Base-by-base conservation (phyloP, 345 rosid species). In the Gossypium turneri region DNA sequence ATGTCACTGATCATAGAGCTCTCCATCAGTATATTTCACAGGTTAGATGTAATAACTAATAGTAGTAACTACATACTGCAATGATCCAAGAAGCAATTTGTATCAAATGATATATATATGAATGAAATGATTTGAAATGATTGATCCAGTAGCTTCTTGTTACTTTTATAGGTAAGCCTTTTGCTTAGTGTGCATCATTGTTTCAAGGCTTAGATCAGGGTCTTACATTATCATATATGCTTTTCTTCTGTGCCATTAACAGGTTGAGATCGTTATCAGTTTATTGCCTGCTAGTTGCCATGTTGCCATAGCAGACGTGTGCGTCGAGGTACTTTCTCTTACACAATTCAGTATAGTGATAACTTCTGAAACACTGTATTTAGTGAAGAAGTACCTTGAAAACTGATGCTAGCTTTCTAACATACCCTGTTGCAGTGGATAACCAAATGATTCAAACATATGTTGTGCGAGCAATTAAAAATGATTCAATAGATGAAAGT, bases 221-320 rank as follows among this genome's bases (percentile, higher is more conserved):
- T 58, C 20, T 57, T 22, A 73, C 25, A 17, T 59, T 48, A 22
- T 15, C 60, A 13, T 53, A 34, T 5, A 34, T 10, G 19, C 43
- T 52, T 27, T 43, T 38, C 15, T 67, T 74, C 58, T 43, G 67
- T 65, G 67, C 72, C 67, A 55, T 74, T 29, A 67, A 82, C 91
- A 94, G 97, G 98, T 86, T 79, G 95, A 92, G 73, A 86, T 92
- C 77, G 97, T 90, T 53, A 77, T 94, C 53, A 94, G 98, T 81
- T 86, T 92, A 78, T 88, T 94, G 75, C 98, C 97, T 8, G 73
- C 95, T 34, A 85, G 86, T 78, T 92, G 88, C 84, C 97, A 94
- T 51, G 69, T 85, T 78, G 69, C 59, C 27, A 87, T 92, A 29
- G 97, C 97, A 78, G 88, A 86, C 70, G 87, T 86, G 48, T 92